A percentile compares a stretch with the other conserved stretches of the same genome.
Conservation (phyloP, 1,284 basidiomycete genomes). For the Sporisorium sorghi region DNA sequence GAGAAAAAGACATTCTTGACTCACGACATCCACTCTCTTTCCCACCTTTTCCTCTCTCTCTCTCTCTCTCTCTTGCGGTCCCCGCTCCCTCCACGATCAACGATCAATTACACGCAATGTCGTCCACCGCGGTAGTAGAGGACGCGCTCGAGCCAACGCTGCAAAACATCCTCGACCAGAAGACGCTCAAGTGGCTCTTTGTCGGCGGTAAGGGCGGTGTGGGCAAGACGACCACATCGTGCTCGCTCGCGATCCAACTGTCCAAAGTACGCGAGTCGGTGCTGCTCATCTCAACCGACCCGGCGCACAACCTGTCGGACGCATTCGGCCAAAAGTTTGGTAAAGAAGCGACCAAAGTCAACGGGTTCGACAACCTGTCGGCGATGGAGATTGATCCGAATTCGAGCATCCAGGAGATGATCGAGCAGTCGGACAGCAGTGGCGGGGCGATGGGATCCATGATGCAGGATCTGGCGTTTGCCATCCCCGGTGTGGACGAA, state of each 20-base stretch:
- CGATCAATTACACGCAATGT: too few relatives aligned
- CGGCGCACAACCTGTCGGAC: slow-evolving; percentile 97
- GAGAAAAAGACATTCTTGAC: slow-evolving; percentile 6
- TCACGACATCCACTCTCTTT: slow-evolving; percentile 31
- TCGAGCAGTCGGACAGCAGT: slow-evolving; percentile 91
- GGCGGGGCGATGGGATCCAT: slow-evolving; percentile 90
- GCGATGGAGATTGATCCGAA: slow-evolving; percentile 99
- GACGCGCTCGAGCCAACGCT: slow-evolving; percentile 62
- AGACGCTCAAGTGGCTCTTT: slow-evolving; percentile 68
- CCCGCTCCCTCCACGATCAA: too few relatives aligned
- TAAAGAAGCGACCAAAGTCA: slow-evolving; percentile 98
- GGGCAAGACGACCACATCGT: slow-evolving; percentile 68
- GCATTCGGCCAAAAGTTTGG: slow-evolving; percentile 99
- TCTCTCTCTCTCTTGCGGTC: too few relatives aligned
- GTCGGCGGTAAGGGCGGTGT: slow-evolving; percentile 69
- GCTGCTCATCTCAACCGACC: slow-evolving; percentile 82
- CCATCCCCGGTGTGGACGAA: slow-evolving; percentile 98
- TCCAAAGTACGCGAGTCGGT: slow-evolving; percentile 65
- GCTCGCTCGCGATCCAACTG: slow-evolving; percentile 66
- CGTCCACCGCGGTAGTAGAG: slow-evolving; percentile 52
- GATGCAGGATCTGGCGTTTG: slow-evolving; percentile 99
- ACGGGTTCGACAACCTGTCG: slow-evolving; percentile 94
- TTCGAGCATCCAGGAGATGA: slow-evolving; percentile 97
- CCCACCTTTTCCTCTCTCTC: neutral
- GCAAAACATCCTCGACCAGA: slow-evolving; percentile 67